These are phyloP conservation scores for Malania oleifera DNA, from an alignment of 164 flowering plant genomes.

Conservation along the genomic window DNA sequence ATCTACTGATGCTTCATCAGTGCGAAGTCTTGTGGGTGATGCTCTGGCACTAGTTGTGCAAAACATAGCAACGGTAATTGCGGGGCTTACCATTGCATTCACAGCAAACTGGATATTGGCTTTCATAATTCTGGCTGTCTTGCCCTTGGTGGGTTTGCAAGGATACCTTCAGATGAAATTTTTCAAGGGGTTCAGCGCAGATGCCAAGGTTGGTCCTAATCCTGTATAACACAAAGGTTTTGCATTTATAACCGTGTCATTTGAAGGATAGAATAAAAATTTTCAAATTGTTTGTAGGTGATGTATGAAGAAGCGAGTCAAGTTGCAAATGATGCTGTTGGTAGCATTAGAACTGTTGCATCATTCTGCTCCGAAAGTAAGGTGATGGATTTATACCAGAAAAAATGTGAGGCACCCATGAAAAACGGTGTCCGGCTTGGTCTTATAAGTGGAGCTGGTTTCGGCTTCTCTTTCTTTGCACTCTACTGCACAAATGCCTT, in stretches of 20 bases:
- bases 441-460: slow-evolving; percentile 40
- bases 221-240: no score
- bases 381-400: slow-evolving; percentile 41
- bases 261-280: not conserved
- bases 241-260: not conserved
- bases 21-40: slow-evolving; percentile 50
- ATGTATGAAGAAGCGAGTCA: slow-evolving; percentile 64
- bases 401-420: slow-evolving; percentile 42
- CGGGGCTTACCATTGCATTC: slow-evolving; percentile 46
- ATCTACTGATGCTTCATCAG: slow-evolving; percentile 45
- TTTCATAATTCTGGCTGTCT: slow-evolving; percentile 27
- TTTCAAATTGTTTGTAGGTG: slow-evolving; percentile 16
- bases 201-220: slow-evolving; percentile 38
- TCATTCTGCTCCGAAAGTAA: slow-evolving; percentile 56
- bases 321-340: slow-evolving; percentile 57
- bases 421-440: slow-evolving; percentile 41
- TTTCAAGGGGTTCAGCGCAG: slow-evolving; percentile 42
- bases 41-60: slow-evolving; percentile 41
- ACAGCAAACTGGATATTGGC: slow-evolving; percentile 55
- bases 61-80: slow-evolving; percentile 37
- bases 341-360: slow-evolving; percentile 60
- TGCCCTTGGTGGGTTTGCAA: slow-evolving; percentile 37
- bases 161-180: slow-evolving; percentile 33
- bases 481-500: slow-evolving; percentile 38
- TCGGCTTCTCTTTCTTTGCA: slow-evolving; percentile 36